These are phyloP conservation scores for Juglanconis oblonga DNA, from an alignment of 2,329 filamentous ascomycete species.

Conservation along the genomic window DNA sequence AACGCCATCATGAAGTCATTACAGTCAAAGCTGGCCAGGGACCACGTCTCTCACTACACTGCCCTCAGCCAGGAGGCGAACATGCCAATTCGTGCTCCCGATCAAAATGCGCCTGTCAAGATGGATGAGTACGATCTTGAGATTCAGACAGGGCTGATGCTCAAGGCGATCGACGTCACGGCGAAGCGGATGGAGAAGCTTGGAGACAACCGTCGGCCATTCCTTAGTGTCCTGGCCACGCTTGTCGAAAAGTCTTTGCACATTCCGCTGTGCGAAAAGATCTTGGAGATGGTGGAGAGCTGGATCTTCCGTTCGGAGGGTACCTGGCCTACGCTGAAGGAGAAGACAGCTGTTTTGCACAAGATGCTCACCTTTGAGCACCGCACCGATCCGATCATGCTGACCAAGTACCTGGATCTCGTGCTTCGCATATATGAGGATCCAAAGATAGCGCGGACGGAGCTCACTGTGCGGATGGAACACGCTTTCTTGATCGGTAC, in stretches of 20 bases:
- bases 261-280: constrained; percentile 82
- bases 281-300: constrained; percentile 86
- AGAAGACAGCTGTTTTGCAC: constrained; percentile 97
- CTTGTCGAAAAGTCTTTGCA: constrained; percentile 94
- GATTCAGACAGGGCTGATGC: constrained; percentile 84
- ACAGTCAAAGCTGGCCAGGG: constrained; percentile 85
- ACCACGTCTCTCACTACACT: constrained; percentile 79
- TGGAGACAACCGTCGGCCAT: constrained; percentile 85
- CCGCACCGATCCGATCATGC: constrained; percentile 74
- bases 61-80: constrained; percentile 50
- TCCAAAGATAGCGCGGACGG: constrained; percentile 88
- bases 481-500: constrained; percentile 97
- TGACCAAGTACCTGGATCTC: constrained; percentile 90
- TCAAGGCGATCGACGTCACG: constrained; percentile 92
- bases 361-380: constrained; percentile 98
- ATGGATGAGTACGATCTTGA: constrained; percentile 77
- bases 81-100: constrained; percentile 43
- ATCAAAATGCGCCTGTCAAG: constrained; percentile 55
- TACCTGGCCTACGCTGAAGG: constrained; percentile 94
- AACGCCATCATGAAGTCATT: constrained; percentile 87
- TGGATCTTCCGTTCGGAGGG: constrained; percentile 97
- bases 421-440: constrained; percentile 99
- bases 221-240: constrained; percentile 90
- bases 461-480: constrained; percentile 95
- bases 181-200: constrained; percentile 89